These are phyloP conservation scores for Clonostachys rosea DNA, from an alignment of 2,329 filamentous ascomycete species.

Conservation along the genomic window DNA sequence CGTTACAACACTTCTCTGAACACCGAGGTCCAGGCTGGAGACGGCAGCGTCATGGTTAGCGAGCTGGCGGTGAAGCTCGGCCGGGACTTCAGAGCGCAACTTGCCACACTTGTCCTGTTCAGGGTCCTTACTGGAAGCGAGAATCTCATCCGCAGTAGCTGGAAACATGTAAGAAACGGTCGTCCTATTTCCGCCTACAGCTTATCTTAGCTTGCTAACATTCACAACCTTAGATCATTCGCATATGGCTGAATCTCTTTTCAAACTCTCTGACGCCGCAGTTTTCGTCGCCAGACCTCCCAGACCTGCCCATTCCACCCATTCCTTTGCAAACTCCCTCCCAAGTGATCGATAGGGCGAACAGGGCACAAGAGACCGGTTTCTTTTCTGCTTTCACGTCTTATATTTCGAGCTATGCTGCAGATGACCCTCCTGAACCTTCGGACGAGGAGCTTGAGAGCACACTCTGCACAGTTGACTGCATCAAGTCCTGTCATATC, in stretches of 20 bases:
- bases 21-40: conserved; percentile 88
- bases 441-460: conserved; percentile 97
- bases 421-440: conserved; percentile 94
- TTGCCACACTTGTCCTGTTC: conserved; percentile 94
- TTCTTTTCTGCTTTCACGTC: conserved; percentile 93
- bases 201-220: conserved; percentile 26
- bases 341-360: conserved; percentile 84
- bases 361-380: conserved; percentile 73
- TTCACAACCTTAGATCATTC: conserved; percentile 58
- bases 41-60: conserved; percentile 96
- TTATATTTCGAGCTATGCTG: conserved; percentile 98
- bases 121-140: conserved; percentile 86
- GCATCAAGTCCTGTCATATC: conserved; percentile 84
- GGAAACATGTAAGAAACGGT: conserved; percentile 62
- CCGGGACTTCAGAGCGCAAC: conserved; percentile 85
- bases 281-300: conserved; percentile 61
- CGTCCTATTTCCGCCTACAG: conserved; percentile 8
- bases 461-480: conserved; percentile 90
- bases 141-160: conserved; percentile 67
- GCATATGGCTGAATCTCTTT: conserved; percentile 93
- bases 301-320: conserved; percentile 65
- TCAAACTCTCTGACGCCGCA: conserved; percentile 89
- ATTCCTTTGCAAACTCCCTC: conserved; percentile 90
- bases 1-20: conserved; percentile 84
- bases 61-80: conserved; percentile 96